phyloP scores from a whole-genome alignment of 495 filamentous ascomycete genomes.

The Lepidopterella palustris region DNA sequence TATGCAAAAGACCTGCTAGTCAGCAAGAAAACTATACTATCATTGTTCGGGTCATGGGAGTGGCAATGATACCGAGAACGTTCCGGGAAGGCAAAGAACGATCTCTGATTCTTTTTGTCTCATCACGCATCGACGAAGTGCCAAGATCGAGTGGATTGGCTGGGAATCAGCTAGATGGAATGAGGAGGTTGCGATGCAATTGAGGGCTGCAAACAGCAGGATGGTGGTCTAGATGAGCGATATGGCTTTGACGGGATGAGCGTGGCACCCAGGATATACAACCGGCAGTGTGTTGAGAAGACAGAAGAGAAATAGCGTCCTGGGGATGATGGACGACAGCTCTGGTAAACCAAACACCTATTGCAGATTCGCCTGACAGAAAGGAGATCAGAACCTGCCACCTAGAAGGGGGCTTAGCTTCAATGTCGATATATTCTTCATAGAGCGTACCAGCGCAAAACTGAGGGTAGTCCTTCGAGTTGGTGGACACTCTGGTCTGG shows the following conservation, averaged over 20 bases:
- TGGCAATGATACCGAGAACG: too few relatives aligned
- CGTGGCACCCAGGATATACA: conserved; percentile 4
- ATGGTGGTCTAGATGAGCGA: background rate
- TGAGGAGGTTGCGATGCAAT: background rate
- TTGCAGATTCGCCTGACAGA: conserved; percentile 21
- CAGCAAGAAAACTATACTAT: too few relatives aligned
- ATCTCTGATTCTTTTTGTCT: too few relatives aligned
- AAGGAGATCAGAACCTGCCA: conserved; percentile 48
- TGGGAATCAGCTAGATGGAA: background rate
- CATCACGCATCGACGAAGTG: too few relatives aligned
- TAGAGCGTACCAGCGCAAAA: conserved; percentile 48
- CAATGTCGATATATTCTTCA: conserved; percentile 59
- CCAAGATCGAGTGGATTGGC: background rate
- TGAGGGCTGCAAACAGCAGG: background rate
- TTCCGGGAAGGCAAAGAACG: too few relatives aligned
- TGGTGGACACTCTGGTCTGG: conserved; percentile 6
- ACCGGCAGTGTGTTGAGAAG: conserved; percentile 9
- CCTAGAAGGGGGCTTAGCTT: conserved; percentile 50
- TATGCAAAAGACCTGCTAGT: too few relatives aligned
- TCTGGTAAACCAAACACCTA: conserved; percentile 14
- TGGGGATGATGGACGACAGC: conserved; percentile 16
- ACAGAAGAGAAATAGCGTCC: conserved; percentile 3
- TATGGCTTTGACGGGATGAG: background rate
- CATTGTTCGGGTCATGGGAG: too few relatives aligned
- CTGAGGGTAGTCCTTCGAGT: conserved; percentile 27